phyloP scores from a whole-genome alignment of 2,329 filamentous ascomycete species.

The Trichoderma lentiforme region DNA sequence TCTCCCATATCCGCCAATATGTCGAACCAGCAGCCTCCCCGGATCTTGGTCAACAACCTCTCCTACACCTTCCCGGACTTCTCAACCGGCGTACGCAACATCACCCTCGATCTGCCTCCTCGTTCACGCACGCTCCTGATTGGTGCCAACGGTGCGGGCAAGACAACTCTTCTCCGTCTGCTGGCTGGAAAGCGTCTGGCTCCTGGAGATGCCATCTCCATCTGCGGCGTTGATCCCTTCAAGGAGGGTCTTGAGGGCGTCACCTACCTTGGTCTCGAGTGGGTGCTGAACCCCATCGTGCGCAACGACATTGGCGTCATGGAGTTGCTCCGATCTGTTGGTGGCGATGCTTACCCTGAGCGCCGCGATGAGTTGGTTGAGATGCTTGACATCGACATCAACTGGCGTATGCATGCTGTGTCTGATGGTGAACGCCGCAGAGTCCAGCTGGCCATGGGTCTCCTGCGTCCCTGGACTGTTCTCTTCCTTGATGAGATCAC shows the following conservation, averaged over 20 bases:
- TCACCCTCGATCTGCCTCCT: conserved; percentile 73
- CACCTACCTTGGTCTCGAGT: conserved; percentile 95
- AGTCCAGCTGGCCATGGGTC: conserved; percentile 94
- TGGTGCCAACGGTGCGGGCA: conserved; percentile 94
- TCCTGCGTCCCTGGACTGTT: conserved; percentile 87
- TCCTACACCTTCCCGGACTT: conserved; percentile 89
- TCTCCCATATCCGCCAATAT: background rate
- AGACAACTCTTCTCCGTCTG: conserved; percentile 92
- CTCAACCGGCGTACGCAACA: conserved; percentile 70
- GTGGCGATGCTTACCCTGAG: conserved; percentile 76
- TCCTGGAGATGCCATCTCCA: conserved; percentile 67
- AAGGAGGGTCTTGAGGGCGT: conserved; percentile 86
- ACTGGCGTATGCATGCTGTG: conserved; percentile 95
- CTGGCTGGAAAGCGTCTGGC: conserved; percentile 93
- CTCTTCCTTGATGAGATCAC: conserved; percentile 94
- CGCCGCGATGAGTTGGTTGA: conserved; percentile 81
- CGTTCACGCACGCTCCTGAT: conserved; percentile 87
- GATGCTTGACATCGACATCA: conserved; percentile 87
- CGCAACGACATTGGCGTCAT: conserved; percentile 90
- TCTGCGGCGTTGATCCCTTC: conserved; percentile 88
- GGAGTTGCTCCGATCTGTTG: conserved; percentile 80
- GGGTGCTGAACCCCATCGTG: conserved; percentile 96
- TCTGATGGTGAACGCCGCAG: conserved; percentile 86
- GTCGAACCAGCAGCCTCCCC: conserved; percentile 39
- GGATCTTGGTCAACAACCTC: conserved; percentile 71